Conservation (phyloP, 495 filamentous ascomycete genomes). For the Bombardia bombarda region DNA sequence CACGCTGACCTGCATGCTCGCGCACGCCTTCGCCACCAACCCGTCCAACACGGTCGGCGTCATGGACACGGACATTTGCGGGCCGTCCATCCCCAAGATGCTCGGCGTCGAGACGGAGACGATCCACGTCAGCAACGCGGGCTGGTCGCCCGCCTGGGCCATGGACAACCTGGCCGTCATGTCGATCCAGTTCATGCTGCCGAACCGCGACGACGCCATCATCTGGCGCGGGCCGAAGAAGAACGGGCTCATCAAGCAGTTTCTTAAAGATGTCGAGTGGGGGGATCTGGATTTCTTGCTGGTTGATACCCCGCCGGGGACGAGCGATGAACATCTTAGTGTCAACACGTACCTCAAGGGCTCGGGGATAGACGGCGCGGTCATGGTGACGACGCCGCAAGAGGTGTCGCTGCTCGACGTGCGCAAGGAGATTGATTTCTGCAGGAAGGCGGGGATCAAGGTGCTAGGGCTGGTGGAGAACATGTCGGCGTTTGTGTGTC, state of each 20-base stretch:
- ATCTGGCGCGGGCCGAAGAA: constrained; percentile 98
- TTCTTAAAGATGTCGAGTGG: constrained; percentile 96
- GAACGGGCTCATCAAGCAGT: constrained; percentile 96
- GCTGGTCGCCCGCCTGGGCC: constrained; percentile 93
- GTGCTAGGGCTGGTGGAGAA: constrained; percentile 92
- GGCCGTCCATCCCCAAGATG: constrained; percentile 94
- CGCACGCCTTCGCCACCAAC: constrained; percentile 77
- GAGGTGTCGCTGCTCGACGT: constrained; percentile 91
- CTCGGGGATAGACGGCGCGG: constrained; percentile 83
- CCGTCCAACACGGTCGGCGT: constrained; percentile 70
- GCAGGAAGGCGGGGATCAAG: constrained; percentile 82
- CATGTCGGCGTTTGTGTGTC: constrained; percentile 95
- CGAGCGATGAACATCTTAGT: constrained; percentile 87
- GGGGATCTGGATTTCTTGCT: constrained; percentile 87
- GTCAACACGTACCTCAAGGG: constrained; percentile 85
- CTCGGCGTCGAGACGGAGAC: constrained; percentile 91
- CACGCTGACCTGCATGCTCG: constrained; percentile 80
- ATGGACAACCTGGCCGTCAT: constrained; percentile 86
- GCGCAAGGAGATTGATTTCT: constrained; percentile 94
- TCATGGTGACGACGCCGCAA: constrained; percentile 90
- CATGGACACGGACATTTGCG: constrained; percentile 96
- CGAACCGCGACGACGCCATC: constrained; percentile 82
- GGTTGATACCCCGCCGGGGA: constrained; percentile 93
- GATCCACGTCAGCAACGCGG: constrained; percentile 71
- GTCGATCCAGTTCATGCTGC: constrained; percentile 97